Evolutionary conservation across 31 red algal genomes (phyloP).

Genomic region (Endocladia muricata): DNA sequence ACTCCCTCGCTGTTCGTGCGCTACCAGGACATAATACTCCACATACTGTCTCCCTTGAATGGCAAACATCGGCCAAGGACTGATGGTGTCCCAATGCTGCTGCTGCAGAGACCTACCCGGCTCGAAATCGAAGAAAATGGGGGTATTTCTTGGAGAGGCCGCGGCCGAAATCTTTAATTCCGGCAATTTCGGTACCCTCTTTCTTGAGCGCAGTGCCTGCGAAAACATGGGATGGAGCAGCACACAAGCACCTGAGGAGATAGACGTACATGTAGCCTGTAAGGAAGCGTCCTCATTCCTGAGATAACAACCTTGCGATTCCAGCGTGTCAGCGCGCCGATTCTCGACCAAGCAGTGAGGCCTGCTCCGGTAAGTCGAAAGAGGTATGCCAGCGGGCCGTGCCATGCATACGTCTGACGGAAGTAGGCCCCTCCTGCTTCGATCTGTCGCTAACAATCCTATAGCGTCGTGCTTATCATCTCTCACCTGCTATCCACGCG

Average conservation of each 20-base stretch:
- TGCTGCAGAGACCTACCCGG: background rate
- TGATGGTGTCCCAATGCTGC: background rate
- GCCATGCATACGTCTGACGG: background rate
- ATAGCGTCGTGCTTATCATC: constrained; percentile 1
- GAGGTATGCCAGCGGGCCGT: background rate
- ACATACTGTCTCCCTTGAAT: background rate
- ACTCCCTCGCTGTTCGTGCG: background rate
- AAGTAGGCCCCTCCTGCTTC: background rate
- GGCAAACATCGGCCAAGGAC: background rate
- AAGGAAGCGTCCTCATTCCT: background rate
- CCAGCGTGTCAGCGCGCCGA: background rate
- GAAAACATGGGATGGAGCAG: background rate
- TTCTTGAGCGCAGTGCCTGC: background rate
- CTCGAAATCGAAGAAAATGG: background rate
- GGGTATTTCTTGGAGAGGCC: background rate
- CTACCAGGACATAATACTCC: background rate
- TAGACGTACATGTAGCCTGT: background rate
- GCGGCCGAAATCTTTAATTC: background rate
- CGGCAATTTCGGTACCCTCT: background rate
- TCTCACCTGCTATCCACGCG: background rate
- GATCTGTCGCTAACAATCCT: background rate
- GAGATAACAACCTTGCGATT: background rate
- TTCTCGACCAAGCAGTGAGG: constrained; percentile 3
- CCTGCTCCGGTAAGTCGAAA: background rate
- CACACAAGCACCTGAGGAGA: background rate